phyloP scores from a whole-genome alignment of 2,329 filamentous ascomycete species.

The Fusarium lateritium region DNA sequence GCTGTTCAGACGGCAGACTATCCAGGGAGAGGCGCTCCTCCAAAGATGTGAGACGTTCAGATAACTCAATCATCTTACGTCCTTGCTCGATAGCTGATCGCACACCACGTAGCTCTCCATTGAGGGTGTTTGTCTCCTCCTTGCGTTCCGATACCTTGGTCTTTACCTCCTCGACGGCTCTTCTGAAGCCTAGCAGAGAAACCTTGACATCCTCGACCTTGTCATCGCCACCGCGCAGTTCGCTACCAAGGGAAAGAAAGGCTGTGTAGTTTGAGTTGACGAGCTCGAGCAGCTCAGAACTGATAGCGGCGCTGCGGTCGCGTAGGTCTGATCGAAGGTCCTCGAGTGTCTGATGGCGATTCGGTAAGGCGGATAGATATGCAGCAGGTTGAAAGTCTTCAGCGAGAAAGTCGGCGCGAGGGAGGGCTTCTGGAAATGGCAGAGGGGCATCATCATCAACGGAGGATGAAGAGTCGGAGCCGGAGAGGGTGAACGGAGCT shows the following conservation, averaged over 20 bases:
- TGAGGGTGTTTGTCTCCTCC: conserved; percentile 72
- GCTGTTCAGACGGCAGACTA: conserved; percentile 48
- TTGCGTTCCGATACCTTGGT: conserved; percentile 74
- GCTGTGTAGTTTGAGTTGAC: conserved; percentile 96
- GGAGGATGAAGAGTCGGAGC: conserved; percentile 57
- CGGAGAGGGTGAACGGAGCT: conserved; percentile 59
- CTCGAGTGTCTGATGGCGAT: conserved; percentile 95
- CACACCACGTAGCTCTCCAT: conserved; percentile 77
- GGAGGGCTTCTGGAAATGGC: conserved; percentile 89
- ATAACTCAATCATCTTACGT: conserved; percentile 75
- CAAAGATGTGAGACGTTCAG: conserved; percentile 72
- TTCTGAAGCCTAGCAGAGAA: conserved; percentile 85
- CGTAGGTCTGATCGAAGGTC: conserved; percentile 91
- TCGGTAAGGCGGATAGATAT: conserved; percentile 85
- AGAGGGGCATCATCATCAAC: conserved; percentile 77
- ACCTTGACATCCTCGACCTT: conserved; percentile 92
- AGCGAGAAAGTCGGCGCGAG: conserved; percentile 85
- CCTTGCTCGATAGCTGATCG: conserved; percentile 73
- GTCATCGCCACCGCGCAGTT: conserved; percentile 89
- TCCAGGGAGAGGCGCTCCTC: conserved; percentile 75
- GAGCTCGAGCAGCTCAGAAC: conserved; percentile 89
- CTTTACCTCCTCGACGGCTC: conserved; percentile 84
- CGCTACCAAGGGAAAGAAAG: conserved; percentile 86
- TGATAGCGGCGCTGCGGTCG: conserved; percentile 83
- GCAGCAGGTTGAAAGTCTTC: conserved; percentile 82